Evolutionary conservation across 2,329 filamentous ascomycete genomes (phyloP), one percentile per base, ranked within the genome.

Genomic region (Xylaria sp.): DNA sequence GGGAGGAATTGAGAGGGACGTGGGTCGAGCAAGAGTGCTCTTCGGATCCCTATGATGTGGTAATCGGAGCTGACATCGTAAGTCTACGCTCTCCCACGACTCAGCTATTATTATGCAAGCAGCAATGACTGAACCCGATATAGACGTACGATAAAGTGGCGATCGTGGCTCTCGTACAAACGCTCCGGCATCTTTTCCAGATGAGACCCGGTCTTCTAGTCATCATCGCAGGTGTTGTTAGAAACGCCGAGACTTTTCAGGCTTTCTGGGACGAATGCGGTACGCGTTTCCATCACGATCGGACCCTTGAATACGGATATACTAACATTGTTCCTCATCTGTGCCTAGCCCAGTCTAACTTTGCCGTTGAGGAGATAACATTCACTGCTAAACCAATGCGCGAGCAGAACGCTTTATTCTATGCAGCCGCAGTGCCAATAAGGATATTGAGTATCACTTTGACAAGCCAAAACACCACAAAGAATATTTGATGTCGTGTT

Each of bases 81-180:
- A 66, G 71, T 53, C 38, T 40, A 29, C 9, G n/a, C 11, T n/a
- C 13, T 33, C 4, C n/a, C n/a, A n/a, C n/a, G n/a, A n/a, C n/a
- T n/a, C n/a, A n/a, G n/a, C n/a, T n/a, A n/a, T n/a, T n/a, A n/a
- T n/a, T n/a, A n/a, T n/a, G n/a, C n/a, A n/a, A n/a, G n/a, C n/a
- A n/a, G n/a, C n/a, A n/a, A 23, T 7, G 21, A 15, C 52, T 64
- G 11, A 66, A n/a, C n/a, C 13, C 35, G 4, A 10, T 21, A 1
- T 51, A 89, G 87, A 87, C 84, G 43, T 89, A 89, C 72, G 86
- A 89, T 70, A 80, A 80, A 64, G 76, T 79, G 31, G 80, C 85
- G 46, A 81, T 88, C 62, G 81, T 82, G n/a, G 80, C 82, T 19
- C 78, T 89, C 17, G 76, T 86, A 25, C 78, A 80, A 41, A 87